Base-by-base conservation (phyloP, 805 yeast species). In the Spathaspora passalidarum region DNA sequence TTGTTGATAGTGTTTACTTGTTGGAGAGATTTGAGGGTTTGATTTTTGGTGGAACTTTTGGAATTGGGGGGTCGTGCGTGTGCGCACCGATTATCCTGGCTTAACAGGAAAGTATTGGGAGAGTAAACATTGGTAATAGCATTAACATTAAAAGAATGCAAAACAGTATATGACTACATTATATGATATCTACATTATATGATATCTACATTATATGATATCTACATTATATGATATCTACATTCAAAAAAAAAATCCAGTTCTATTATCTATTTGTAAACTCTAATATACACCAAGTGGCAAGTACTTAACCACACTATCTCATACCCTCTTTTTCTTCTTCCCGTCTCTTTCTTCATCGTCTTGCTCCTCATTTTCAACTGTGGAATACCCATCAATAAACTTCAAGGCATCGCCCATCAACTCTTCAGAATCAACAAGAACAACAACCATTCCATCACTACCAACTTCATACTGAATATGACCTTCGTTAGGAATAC, bases 381-480 rank as follows among this genome's bases (percentile, higher is more conserved):
- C 57, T 13, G 13, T 29, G 7, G 17, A n/a, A 51, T 62, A 71
- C 8, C 60, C 65, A 48, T 75, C 79, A 22, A 79, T 68, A 57
- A 75, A 79, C 39, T 57, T 53, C 49, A 72, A 60, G 25, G 71
- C 79, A 26, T 56, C 56, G 16, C 60, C 60, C 48, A 65, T 68
- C 52, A 79, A 61, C 25, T 58, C 63, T 16, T 54, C 47, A 5
- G 65, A 62, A 48, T 75, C 78, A 26, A 77, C 82, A n/a, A 80
- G 67, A 22, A 80, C 69, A 45, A 80, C 79, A 45, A 80, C 79
- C 45, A 80, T 61, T 3, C 84, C 84, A 55, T 80, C 84, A 42
- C 81, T 76, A 3, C 84, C 83, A 2, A 79, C 82, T 49, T 80
- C 84, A 53, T 80, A 80, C 55, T 79, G 78, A 51, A 80, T 71